Evolutionary conservation across 768 basidiomycete species (phyloP).

Genomic region (Mycena belliarum): DNA sequence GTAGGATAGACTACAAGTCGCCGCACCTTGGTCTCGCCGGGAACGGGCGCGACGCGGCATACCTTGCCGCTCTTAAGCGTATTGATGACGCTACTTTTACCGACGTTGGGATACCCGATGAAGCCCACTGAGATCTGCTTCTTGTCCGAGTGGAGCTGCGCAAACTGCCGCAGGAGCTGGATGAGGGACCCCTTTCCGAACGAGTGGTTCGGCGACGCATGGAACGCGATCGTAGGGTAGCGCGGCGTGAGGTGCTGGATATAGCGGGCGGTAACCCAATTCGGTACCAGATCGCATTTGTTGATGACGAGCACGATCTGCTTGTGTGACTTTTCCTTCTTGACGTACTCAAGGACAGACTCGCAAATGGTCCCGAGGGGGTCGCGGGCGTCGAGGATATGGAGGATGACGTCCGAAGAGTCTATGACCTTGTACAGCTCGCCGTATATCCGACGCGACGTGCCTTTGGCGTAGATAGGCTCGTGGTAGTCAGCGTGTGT

Average conservation of each 20-base stretch:
- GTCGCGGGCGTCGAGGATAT: slow-evolving; percentile 96
- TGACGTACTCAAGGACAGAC: slow-evolving; percentile 88
- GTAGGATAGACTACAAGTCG: neutral
- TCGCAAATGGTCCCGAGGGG: slow-evolving; percentile 95
- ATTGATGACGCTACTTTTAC: slow-evolving; percentile 97
- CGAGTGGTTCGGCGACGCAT: slow-evolving; percentile 97
- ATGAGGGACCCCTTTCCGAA: slow-evolving; percentile 99
- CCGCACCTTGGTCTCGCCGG: slow-evolving; percentile 90
- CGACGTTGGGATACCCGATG: slow-evolving; percentile 97
- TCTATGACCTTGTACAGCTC: slow-evolving; percentile 99
- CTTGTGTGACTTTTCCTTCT: slow-evolving; percentile 97
- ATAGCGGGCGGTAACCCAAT: slow-evolving; percentile 98
- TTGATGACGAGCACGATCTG: slow-evolving; percentile 96
- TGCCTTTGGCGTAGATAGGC: slow-evolving; percentile 94
- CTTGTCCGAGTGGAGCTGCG: slow-evolving; percentile 96
- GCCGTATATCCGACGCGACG: slow-evolving; percentile 93
- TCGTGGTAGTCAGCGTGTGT: slow-evolving; percentile 83
- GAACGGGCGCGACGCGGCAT: slow-evolving; percentile 93
- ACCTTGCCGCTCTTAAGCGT: slow-evolving; percentile 98
- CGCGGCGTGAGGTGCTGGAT: slow-evolving; percentile 93
- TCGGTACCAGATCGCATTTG: slow-evolving; percentile 98
- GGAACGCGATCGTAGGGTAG: slow-evolving; percentile 97
- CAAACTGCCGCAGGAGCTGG: slow-evolving; percentile 94
- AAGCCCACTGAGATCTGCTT: slow-evolving; percentile 99
- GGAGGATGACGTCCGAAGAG: slow-evolving; percentile 94